phyloP scores from a whole-genome alignment of 129 eudicot genomes.

The Dittrichia graveolens region DNA sequence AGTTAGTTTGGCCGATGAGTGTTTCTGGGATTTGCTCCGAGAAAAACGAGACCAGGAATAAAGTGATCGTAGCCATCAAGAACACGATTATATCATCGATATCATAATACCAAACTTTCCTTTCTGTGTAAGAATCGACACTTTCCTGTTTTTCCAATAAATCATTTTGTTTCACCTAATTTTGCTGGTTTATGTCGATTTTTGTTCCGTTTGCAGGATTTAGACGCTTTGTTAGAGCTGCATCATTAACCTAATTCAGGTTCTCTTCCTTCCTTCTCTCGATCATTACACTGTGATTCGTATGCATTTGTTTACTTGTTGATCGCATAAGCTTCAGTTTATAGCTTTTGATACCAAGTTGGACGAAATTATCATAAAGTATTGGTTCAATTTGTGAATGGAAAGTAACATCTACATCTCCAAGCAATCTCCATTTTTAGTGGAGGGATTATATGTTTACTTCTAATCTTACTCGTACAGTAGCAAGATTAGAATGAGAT shows the following conservation, averaged over 20 bases:
- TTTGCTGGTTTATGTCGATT: slow-evolving; percentile 15
- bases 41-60: slow-evolving; percentile 26
- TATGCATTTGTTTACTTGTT: slow-evolving; percentile 5
- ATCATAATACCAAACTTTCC: not conserved
- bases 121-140: slow-evolving; percentile 26
- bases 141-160: not conserved
- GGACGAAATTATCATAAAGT: not conserved
- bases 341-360: not conserved
- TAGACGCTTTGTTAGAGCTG: slow-evolving; percentile 14
- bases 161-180: not conserved
- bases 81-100: slow-evolving; percentile 11
- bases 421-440: slow-evolving; percentile 5
- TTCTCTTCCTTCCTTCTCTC: slow-evolving; percentile 4
- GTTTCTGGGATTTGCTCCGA: slow-evolving; percentile 40
- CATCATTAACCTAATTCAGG: slow-evolving; percentile 26
- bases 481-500: not conserved
- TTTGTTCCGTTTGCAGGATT: slow-evolving; percentile 27
- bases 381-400: not conserved
- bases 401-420: not conserved
- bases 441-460: slow-evolving; percentile 1
- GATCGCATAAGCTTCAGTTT: not conserved
- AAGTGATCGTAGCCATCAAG: slow-evolving; percentile 27
- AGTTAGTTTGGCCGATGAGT: slow-evolving; percentile 33
- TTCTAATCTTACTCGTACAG: slow-evolving; percentile 1
- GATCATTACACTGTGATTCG: slow-evolving; percentile 3